Conservation (phyloP, 805 yeast genomes). For the Phaffomyces antillensis region DNA sequence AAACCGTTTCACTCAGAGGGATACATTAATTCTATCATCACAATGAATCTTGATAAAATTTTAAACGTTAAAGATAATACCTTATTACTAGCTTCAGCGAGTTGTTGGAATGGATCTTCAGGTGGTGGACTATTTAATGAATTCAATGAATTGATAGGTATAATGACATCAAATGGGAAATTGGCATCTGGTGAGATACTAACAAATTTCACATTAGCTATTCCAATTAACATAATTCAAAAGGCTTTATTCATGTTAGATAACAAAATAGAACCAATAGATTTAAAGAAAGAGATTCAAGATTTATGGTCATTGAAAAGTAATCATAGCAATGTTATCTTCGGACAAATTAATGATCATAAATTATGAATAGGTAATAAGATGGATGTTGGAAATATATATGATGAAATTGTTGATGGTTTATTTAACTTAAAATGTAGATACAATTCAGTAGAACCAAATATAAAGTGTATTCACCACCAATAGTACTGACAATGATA, state of each 20-base stretch:
- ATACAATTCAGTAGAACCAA: not conserved
- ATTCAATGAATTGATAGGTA: conserved; percentile 19
- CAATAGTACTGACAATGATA: too few relatives aligned
- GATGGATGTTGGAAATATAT: too few relatives aligned
- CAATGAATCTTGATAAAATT: conserved; percentile 8
- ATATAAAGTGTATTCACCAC: not conserved
- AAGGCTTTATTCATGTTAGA: conserved; percentile 15
- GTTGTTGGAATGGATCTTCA: conserved; percentile 26
- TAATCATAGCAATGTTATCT: conserved; percentile 13
- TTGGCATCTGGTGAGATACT: conserved; percentile 21
- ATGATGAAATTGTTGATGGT: not conserved
- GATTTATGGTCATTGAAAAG: conserved; percentile 21
- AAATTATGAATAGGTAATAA: conserved; percentile 1
- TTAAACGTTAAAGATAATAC: conserved; percentile 4
- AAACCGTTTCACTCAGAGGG: conserved; percentile 20
- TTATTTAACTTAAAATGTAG: not conserved
- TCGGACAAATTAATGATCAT: conserved; percentile 1
- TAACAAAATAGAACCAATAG: conserved; percentile 8
- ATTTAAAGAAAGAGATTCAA: conserved; percentile 7
- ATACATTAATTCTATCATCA: conserved; percentile 12
- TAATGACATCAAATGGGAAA: conserved; percentile 26
- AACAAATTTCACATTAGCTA: conserved; percentile 22
- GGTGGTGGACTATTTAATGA: conserved; percentile 24
- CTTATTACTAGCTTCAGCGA: conserved; percentile 20
- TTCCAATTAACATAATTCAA: conserved; percentile 20